These are phyloP conservation scores for Neoascochyta sp. DNA, from an alignment of 2,329 filamentous ascomycete species.

Conservation along the genomic window DNA sequence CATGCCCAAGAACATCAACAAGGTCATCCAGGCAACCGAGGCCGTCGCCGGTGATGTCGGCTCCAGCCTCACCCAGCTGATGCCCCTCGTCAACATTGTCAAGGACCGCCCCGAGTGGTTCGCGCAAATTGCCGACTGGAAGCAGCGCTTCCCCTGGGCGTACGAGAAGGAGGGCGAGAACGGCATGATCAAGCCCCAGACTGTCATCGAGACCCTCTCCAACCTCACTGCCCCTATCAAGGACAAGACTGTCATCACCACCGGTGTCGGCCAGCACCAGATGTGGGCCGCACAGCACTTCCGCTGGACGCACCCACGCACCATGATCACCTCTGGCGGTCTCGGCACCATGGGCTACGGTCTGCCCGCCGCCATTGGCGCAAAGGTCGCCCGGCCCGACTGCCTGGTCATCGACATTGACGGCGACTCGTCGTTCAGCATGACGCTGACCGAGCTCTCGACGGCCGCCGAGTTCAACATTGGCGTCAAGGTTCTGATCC, in stretches of 20 bases:
- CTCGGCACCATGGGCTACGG: constrained; percentile 96
- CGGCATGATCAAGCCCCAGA: constrained; percentile 89
- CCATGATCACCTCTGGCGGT: constrained; percentile 95
- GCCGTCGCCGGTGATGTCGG: constrained; percentile 91
- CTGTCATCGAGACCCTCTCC: constrained; percentile 85
- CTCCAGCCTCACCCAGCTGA: constrained; percentile 68
- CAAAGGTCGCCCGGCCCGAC: constrained; percentile 80
- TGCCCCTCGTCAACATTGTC: constrained; percentile 66
- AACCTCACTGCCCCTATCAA: constrained; percentile 77
- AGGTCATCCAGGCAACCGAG: constrained; percentile 94
- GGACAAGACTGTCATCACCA: constrained; percentile 80
- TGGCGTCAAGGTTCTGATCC: constrained; percentile 86
- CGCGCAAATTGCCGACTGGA: constrained; percentile 83
- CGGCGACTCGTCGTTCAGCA: constrained; percentile 97
- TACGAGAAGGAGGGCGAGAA: constrained; percentile 75
- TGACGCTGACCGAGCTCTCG: constrained; percentile 93
- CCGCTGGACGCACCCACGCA: constrained; percentile 85
- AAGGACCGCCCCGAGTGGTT: constrained; percentile 81
- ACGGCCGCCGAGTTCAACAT: constrained; percentile 96
- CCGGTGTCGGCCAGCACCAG: constrained; percentile 95
- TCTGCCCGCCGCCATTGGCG: constrained; percentile 89
- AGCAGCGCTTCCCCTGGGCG: constrained; percentile 80
- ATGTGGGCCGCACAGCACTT: constrained; percentile 99
- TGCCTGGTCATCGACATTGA: constrained; percentile 93
- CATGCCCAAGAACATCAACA: constrained; percentile 99